Evolutionary conservation across 257 asterid species (phyloP).

Genomic region (Petunia secreta): DNA sequence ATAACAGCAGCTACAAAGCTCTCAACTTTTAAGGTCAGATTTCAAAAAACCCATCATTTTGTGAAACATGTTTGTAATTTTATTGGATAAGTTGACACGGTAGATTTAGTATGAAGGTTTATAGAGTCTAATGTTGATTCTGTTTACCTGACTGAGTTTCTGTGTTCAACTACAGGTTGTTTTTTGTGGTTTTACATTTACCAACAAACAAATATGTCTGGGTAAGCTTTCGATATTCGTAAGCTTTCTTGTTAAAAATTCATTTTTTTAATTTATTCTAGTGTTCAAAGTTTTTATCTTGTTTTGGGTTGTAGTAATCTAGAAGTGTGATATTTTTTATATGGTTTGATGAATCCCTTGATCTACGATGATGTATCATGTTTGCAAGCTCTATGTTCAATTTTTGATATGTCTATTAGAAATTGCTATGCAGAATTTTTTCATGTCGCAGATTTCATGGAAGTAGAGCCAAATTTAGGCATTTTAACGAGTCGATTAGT

Average conservation of each 20-base stretch:
- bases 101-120: constrained; percentile 26
- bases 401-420: neutral
- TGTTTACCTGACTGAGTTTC: constrained; percentile 29
- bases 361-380: neutral
- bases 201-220: constrained; percentile 18
- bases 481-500: too few relatives aligned
- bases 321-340: neutral
- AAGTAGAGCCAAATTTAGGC: neutral
- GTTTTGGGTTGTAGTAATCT: neutral
- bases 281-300: neutral
- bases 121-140: constrained; percentile 25
- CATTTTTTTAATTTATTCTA: neutral
- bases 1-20: neutral
- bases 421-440: neutral
- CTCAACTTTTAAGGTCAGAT: constrained; percentile 8
- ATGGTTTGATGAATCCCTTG: neutral
- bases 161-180: constrained; percentile 25
- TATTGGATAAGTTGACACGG: constrained; percentile 24
- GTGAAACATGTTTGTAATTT: too few relatives aligned
- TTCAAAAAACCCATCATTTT: neutral
- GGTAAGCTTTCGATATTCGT: neutral
- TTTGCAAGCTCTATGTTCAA: neutral
- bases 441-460: neutral
- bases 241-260: neutral
- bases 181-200: constrained; percentile 19